These are phyloP conservation scores for Penicillium sp. DNA, from an alignment of 2,329 filamentous ascomycete genomes.

Conservation along the genomic window DNA sequence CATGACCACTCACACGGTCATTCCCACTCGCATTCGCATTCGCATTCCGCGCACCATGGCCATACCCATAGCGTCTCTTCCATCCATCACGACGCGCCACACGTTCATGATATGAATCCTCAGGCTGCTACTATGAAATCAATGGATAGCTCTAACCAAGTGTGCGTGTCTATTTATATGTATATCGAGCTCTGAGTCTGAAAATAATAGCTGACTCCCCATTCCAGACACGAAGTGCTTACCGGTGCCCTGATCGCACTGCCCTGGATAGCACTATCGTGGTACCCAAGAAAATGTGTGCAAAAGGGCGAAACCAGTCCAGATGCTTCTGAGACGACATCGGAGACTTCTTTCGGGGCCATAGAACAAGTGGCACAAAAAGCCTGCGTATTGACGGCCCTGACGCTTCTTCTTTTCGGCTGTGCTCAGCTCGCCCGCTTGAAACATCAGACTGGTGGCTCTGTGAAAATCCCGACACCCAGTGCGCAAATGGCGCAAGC, in stretches of 20 bases:
- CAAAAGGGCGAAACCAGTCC: slow-evolving; percentile 15
- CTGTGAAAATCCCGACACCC: slow-evolving; percentile 23
- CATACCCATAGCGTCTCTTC: slow-evolving; percentile 29
- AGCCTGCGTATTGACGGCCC: slow-evolving; percentile 33
- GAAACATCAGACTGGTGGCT: slow-evolving; percentile 11
- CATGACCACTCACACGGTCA: background rate
- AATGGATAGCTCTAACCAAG: slow-evolving; percentile 8
- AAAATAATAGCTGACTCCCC: slow-evolving; percentile 24
- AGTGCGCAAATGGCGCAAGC: slow-evolving; percentile 17
- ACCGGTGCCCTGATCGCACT: slow-evolving; percentile 51
- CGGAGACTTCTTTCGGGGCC: slow-evolving; percentile 8
- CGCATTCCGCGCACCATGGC: slow-evolving; percentile 40
- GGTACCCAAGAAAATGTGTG: slow-evolving; percentile 36
- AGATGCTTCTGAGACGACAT: slow-evolving; percentile 11
- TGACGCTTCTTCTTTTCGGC: slow-evolving; percentile 38
- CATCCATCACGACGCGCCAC: slow-evolving; percentile 15
- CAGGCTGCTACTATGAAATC: background rate
- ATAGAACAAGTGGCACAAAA: slow-evolving; percentile 27
- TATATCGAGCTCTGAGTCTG: slow-evolving; percentile 1
- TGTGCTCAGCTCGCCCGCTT: slow-evolving; percentile 28
- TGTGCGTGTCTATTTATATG: slow-evolving; percentile 23
- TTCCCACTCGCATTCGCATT: slow-evolving; percentile 26
- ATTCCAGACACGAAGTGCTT: slow-evolving; percentile 50
- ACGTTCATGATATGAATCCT: slow-evolving; percentile 6
- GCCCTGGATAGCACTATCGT: slow-evolving; percentile 43